Evolutionary conservation across 495 filamentous ascomycete genomes (phyloP).

Genomic region (Trypethelium eluteriae): DNA sequence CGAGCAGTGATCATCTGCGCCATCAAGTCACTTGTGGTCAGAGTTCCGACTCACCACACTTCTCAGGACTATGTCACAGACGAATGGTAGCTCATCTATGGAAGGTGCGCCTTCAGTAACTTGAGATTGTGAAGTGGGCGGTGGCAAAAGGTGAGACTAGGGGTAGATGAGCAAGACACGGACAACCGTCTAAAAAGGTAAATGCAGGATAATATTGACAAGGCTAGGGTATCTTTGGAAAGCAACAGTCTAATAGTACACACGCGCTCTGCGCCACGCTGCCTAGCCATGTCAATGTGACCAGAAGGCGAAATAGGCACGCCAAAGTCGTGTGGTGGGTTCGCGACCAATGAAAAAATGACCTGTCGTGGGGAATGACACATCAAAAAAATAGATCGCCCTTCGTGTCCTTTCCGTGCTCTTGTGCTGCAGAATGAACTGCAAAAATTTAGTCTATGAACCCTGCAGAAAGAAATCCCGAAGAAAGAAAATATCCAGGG

Average conservation of each 20-base stretch:
- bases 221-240: constrained; percentile 10
- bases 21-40: not conserved
- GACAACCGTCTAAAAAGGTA: not conserved
- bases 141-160: not conserved
- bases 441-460: constrained; percentile 5
- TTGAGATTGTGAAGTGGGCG: not conserved
- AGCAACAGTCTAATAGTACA: constrained; percentile 7
- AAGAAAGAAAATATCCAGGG: not conserved
- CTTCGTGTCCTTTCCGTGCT: not conserved
- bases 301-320: not conserved
- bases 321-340: constrained; percentile 2
- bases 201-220: constrained; percentile 2
- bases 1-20: not conserved
- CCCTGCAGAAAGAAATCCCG: not conserved
- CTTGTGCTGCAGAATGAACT: constrained; percentile 2
- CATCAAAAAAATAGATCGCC: not conserved
- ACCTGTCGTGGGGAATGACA: not conserved
- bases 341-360: not conserved
- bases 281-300: not conserved
- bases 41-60: not conserved
- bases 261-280: constrained; percentile 4
- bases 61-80: too few relatives aligned
- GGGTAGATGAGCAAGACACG: not conserved
- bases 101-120: too few relatives aligned
- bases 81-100: too few relatives aligned